A percentile compares a stretch with the other conserved stretches of the same genome.
phyloP scores from a whole-genome alignment of 129 eudicot genomes.

The Kitagawia praeruptora region DNA sequence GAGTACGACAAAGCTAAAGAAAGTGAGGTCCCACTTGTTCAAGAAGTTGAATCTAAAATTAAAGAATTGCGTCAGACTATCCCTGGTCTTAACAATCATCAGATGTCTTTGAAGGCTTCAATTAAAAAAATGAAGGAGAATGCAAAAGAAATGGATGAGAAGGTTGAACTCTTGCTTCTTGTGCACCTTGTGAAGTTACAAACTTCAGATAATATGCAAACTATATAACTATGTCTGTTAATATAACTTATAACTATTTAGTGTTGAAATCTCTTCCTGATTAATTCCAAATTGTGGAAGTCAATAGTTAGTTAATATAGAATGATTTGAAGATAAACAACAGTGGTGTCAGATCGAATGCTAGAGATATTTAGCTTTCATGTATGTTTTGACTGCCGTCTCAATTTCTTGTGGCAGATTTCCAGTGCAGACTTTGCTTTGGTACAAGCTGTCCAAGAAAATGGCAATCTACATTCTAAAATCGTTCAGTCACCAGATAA shows the following conservation, averaged over 20 bases:
- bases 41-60: conserved; percentile 57
- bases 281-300: background rate
- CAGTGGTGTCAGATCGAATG: background rate
- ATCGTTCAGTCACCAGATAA: conserved; percentile 94
- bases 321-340: background rate
- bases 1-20: conserved; percentile 56
- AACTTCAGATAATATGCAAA: background rate
- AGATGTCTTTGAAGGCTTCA: conserved; percentile 44
- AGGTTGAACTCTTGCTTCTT: conserved; percentile 34
- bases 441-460: conserved; percentile 75
- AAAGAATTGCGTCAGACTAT: conserved; percentile 55
- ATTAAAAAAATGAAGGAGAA: conserved; percentile 54
- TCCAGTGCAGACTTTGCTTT: conserved; percentile 73
- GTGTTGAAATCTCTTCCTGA: background rate
- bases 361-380: background rate
- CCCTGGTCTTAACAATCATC: conserved; percentile 63
- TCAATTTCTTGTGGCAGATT: conserved; percentile 33
- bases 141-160: conserved; percentile 61
- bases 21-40: conserved; percentile 61
- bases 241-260: background rate
- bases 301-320: background rate
- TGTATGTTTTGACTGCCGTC: background rate
- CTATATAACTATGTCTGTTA: background rate
- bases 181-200: background rate
- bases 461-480: conserved; percentile 69